Evolutionary conservation across 192 early-diverging fungal species (phyloP), one percentile per base, ranked within the genome.

Genomic region (Lunasporangiospora selenospora): DNA sequence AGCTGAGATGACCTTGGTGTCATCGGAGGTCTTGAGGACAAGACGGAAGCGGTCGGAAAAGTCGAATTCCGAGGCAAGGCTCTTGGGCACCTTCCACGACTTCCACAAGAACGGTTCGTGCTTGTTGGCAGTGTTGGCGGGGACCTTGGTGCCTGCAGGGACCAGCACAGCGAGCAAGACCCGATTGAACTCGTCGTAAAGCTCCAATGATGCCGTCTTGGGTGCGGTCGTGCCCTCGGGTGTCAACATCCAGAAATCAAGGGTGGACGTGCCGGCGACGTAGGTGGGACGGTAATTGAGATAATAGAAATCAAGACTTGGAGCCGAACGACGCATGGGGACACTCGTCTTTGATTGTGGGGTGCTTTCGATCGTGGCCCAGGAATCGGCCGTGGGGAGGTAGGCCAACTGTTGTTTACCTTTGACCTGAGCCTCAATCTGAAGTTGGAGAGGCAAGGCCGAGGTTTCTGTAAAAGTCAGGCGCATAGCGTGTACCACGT

Each of bases 181-280:
- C 53, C 51, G 62, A 4, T 53, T 53, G 36, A 38, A 71, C 33
- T 71, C 67, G 36, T 71, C 67, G 26, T 38, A 62, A 32, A 71
- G 7, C 24, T 71, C 67, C 44, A 71, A 32, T 0, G 67, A 71
- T 2, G 39, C 58, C 0, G 67, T 52, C 26, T 43, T 41, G 41
- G 67, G 67, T 18, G 59, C 31, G 0, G n/a, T 15, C 1, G 45
- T 21, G 0, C 67, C 67, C 42, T 62, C 15, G 0, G 67, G 53
- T 26, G 44, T 62, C 59, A 71, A 23, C 67, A 62, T 71, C 59
- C 67, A 71, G 26, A 71, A 70, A 44, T 71, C 67, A 23, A 71
- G 50, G 12, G 32, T 33, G 15, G 38, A 44, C 11, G 54, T 46
- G 11, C 53, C 59, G 0, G 67, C 67, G 2, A n/a, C 27, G 23